phyloP scores from a whole-genome alignment of 2,329 filamentous ascomycete genomes.

The Bisporella sp. region DNA sequence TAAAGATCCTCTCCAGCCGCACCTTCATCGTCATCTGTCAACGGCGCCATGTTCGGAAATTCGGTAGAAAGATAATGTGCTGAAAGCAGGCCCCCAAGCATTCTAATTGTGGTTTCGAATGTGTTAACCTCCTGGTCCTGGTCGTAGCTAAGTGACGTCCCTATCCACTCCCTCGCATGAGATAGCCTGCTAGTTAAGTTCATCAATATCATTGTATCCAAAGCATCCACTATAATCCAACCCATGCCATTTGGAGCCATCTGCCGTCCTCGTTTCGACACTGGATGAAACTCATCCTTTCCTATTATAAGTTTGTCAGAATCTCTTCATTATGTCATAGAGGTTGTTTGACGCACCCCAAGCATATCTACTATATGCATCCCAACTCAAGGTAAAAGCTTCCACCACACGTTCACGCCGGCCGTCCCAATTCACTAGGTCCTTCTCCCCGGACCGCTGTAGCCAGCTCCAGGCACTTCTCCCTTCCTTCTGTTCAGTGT shows the following conservation, averaged over 20 bases:
- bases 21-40: conserved; percentile 64
- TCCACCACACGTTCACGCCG: conserved; percentile 78
- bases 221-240: conserved; percentile 95
- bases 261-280: conserved; percentile 69
- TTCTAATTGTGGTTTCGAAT: conserved; percentile 96
- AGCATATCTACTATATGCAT: conserved; percentile 83
- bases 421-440: conserved; percentile 62
- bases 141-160: conserved; percentile 73
- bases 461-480: conserved; percentile 50
- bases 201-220: conserved; percentile 98
- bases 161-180: conserved; percentile 84
- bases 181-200: conserved; percentile 82
- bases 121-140: conserved; percentile 95
- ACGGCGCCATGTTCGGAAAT: conserved; percentile 72
- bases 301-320: conserved; percentile 36
- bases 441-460: conserved; percentile 38
- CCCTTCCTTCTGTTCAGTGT: conserved; percentile 15
- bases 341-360: conserved; percentile 59
- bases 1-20: conserved; percentile 82
- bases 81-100: conserved; percentile 87
- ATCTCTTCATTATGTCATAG: background rate
- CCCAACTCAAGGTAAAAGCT: conserved; percentile 87
- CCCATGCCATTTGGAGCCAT: conserved; percentile 89
- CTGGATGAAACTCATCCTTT: conserved; percentile 79
- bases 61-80: conserved; percentile 90